Evolutionary conservation across 352 stramenopile genomes (phyloP).

Genomic region (Globisporangium barbulae): DNA sequence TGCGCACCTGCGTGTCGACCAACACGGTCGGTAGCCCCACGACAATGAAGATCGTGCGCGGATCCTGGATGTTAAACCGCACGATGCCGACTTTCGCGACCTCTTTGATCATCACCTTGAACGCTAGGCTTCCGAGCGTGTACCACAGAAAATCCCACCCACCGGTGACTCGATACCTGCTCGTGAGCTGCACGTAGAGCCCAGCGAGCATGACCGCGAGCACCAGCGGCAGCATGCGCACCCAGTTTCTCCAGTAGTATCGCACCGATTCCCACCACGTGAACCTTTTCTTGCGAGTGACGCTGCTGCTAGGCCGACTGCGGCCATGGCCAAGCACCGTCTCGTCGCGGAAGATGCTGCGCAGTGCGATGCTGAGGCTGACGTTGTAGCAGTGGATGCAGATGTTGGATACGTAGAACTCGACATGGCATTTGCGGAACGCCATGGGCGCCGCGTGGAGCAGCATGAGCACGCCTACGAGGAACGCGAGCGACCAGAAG

Average conservation of each 20-base stretch:
- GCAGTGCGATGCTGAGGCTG: constrained; percentile 2
- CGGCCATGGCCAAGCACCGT: constrained; percentile 5
- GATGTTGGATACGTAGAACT: constrained; percentile 6
- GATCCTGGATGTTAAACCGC: constrained; percentile 26
- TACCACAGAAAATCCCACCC: constrained; percentile 12
- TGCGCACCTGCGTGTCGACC: constrained; percentile 43
- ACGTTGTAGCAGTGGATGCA: constrained; percentile 9
- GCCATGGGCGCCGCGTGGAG: background rate
- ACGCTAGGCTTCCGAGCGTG: constrained; percentile 8
- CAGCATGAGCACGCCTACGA: constrained; percentile 1
- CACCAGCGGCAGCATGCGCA: constrained; percentile 1
- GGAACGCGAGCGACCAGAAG: constrained; percentile 4
- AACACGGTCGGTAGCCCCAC: constrained; percentile 38
- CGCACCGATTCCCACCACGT: background rate
- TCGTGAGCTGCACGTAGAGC: constrained; percentile 9
- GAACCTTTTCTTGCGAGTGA: background rate
- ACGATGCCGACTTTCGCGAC: constrained; percentile 26
- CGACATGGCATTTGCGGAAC: background rate
- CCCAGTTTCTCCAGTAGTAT: constrained; percentile 7
- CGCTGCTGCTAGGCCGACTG: background rate
- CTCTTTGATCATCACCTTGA: constrained; percentile 23
- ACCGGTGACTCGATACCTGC: background rate
- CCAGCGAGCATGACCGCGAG: constrained; percentile 4
- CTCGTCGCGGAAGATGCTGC: constrained; percentile 7
- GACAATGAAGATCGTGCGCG: constrained; percentile 34